phyloP scores from a whole-genome alignment of 2,329 filamentous ascomycete genomes.

The Xylaria sp. region DNA sequence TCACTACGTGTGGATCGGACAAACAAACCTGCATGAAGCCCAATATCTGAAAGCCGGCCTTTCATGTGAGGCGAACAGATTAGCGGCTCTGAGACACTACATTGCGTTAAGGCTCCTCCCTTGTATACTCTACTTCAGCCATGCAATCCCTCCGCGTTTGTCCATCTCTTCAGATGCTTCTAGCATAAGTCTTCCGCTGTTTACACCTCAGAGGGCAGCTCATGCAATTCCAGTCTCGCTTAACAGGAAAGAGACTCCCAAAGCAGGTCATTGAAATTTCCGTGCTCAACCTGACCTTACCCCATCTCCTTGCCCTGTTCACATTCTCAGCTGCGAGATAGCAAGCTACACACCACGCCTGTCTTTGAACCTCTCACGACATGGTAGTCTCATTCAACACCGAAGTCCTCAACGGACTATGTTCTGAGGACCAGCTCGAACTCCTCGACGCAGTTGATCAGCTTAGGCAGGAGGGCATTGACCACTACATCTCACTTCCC shows the following conservation, averaged over 20 bases:
- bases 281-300: not conserved
- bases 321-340: not conserved
- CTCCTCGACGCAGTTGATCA: conserved; percentile 49
- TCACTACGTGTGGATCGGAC: not conserved
- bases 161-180: not conserved
- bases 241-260: not conserved
- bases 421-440: conserved; percentile 43
- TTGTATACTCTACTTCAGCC: not conserved
- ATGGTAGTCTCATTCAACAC: conserved; percentile 37
- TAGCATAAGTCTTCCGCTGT: not conserved
- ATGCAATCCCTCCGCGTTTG: not conserved
- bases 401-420: conserved; percentile 34
- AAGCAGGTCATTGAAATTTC: not conserved
- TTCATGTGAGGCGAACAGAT: not conserved
- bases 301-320: not conserved
- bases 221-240: not conserved
- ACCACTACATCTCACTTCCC: conserved; percentile 48
- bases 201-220: not conserved
- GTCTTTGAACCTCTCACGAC: not conserved
- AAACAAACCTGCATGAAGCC: not conserved
- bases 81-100: not conserved
- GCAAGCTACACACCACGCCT: not conserved
- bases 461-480: conserved; percentile 46
- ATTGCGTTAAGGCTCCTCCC: not conserved
- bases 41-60: not conserved